These are phyloP conservation scores for Chamaecyparis obtusa DNA, from an alignment of 75 land plant species.

Conservation along the genomic window DNA sequence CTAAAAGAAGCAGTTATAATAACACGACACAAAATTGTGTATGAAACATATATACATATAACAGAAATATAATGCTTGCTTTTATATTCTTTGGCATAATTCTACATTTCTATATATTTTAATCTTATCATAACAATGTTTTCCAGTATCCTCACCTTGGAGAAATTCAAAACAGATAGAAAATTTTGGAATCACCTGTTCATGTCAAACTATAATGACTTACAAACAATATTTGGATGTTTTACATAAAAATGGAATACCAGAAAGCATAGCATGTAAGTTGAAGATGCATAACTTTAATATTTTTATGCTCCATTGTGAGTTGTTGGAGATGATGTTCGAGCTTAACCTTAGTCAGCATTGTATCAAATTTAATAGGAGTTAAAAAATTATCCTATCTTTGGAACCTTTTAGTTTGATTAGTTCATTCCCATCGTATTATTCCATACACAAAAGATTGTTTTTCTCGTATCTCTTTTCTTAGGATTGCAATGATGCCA, in stretches of 20 bases:
- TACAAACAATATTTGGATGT: not conserved
- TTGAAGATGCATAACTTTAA: not conserved
- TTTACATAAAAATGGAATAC: not conserved
- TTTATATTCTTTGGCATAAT: too few species aligned
- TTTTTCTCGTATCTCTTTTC: not conserved
- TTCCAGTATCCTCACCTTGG: not conserved
- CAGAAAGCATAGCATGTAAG: not conserved
- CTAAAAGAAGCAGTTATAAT: too few species aligned
- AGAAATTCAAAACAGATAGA: too few species aligned
- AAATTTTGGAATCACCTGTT: not conserved
- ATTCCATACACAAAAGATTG: not conserved
- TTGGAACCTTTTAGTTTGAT: not conserved
- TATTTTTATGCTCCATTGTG: not conserved
- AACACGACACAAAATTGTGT: too few species aligned
- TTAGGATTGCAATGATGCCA: not conserved
- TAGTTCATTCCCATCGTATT: not conserved
- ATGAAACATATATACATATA: too few species aligned
- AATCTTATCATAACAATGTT: too few species aligned
- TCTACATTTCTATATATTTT: too few species aligned
- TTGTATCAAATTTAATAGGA: not conserved
- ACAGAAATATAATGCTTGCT: too few species aligned
- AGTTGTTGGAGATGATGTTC: not conserved
- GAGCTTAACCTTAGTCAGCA: not conserved
- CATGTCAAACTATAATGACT: not conserved
- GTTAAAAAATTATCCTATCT: not conserved